Percentiles rank a stretch among this genome's conserved stretches.
Evolutionary conservation across 352 stramenopile species (phyloP).

Genomic region (Pythium insidiosum): DNA sequence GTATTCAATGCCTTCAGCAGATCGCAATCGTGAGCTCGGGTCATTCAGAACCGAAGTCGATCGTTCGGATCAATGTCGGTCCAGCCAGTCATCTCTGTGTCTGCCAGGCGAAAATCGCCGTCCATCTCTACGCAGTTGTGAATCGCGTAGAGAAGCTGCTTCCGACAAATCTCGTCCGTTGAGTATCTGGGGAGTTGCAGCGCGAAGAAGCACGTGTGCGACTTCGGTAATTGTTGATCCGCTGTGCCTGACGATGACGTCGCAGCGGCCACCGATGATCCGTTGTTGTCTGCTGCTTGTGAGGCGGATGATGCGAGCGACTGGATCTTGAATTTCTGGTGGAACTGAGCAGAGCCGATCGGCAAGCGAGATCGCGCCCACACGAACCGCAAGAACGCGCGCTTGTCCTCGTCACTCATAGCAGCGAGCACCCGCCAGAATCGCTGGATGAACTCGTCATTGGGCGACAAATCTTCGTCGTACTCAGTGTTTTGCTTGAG

Average conservation of each 20-base stretch:
- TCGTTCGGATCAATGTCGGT: constrained; percentile 53
- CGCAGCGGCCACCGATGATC: not conserved
- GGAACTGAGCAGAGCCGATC: constrained; percentile 47
- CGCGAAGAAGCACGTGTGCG: constrained; percentile 86
- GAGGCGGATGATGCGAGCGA: constrained; percentile 23
- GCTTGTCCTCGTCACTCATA: constrained; percentile 56
- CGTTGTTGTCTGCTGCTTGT: not conserved
- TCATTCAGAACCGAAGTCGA: constrained; percentile 42
- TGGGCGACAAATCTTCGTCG: constrained; percentile 57
- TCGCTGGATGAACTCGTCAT: constrained; percentile 62
- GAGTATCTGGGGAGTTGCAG: constrained; percentile 77
- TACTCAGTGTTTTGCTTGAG: constrained; percentile 78
- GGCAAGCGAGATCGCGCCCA: constrained; percentile 72
- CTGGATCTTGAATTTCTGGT: constrained; percentile 87
- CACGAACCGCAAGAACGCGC: constrained; percentile 75
- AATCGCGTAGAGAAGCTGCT: constrained; percentile 71
- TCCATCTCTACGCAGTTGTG: constrained; percentile 87
- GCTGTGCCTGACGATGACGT: constrained; percentile 14
- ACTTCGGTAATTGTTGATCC: constrained; percentile 71
- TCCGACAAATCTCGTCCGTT: constrained; percentile 56
- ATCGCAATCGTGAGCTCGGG: too few relatives aligned
- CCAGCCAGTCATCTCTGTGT: constrained; percentile 78
- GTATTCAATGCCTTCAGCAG: too few relatives aligned
- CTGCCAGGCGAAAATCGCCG: constrained; percentile 78
- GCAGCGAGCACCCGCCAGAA: constrained; percentile 70